Percentiles rank a stretch among this genome's conserved stretches.
phyloP scores from a whole-genome alignment of 1,284 basidiomycete species.

The Vanrija humicola region DNA sequence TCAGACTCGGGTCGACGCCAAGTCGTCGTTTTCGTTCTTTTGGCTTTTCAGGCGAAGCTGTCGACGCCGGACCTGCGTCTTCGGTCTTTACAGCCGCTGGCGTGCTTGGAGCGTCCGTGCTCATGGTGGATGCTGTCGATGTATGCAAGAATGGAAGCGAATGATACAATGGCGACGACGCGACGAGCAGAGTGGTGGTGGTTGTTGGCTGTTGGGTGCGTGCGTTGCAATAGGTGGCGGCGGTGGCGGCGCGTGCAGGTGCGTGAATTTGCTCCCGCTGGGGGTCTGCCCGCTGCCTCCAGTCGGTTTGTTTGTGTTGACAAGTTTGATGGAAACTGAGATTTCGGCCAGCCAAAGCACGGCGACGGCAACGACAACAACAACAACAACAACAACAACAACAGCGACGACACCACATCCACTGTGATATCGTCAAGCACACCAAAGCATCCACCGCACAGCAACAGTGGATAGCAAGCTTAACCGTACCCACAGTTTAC shows the following conservation, averaged over 20 bases:
- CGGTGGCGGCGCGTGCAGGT: not conserved
- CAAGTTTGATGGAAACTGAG: not conserved
- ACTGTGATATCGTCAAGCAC: not conserved
- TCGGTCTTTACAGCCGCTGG: not conserved
- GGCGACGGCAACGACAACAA: not conserved
- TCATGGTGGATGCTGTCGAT: not conserved
- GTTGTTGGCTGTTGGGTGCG: not conserved
- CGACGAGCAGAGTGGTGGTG: too few relatives aligned
- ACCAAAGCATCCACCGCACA: not conserved
- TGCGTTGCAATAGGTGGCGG: not conserved
- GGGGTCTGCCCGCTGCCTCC: not conserved
- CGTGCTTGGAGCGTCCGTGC: not conserved
- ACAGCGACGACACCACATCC: not conserved
- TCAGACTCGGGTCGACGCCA: conserved; percentile 19
- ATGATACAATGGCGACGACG: too few relatives aligned
- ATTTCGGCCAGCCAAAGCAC: not conserved
- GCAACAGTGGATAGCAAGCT: not conserved
- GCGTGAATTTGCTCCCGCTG: not conserved
- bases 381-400: conserved; percentile 3
- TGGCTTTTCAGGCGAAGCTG: conserved; percentile 14
- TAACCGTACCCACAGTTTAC: not conserved
- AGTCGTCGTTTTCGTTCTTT: conserved; percentile 17
- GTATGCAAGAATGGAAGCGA: not conserved
- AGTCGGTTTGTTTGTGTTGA: not conserved
- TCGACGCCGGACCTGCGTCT: not conserved